Evolutionary conservation across 2,329 filamentous ascomycete species (phyloP), one percentile per base, ranked within the genome.

Genomic region (Aspergillus ustus): DNA sequence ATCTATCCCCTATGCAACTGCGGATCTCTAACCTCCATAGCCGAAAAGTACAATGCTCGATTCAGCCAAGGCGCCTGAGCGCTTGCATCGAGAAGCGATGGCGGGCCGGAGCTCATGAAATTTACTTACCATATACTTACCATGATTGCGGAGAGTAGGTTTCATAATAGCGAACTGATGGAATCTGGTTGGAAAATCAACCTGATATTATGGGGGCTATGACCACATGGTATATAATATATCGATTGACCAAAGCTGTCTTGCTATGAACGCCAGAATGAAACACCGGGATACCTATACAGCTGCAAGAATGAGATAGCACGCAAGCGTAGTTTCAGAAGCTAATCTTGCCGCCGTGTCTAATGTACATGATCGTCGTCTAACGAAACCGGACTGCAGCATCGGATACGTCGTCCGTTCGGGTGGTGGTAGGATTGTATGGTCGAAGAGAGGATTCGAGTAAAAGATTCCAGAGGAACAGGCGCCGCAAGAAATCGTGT

Each of bases 41-140:
- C 72, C 22, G 70, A 74, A 13, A 69, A 67, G 31, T 76, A 77
- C 58, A 69, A 64, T 37, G 70, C 71, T 40, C 71, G 73, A 1
- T 77, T 76, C 54, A 70, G 62, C 22, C 66, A 69, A 46, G 64
- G 66, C 15, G 59, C 52, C 19, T 62, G 52, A 37, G 17, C 19
- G n/a, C 20, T 8, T 19, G 11, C 28, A 22, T 17, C 15, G 22
- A 19, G n/a, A 25, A 4, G 17, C 28, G 25, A 25, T 29, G n/a
- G 13, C 49, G 5, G 19, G 13, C 2, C 11, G 34, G 3, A 11
- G 15, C 8, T 2, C 34, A 40, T 40, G 11, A 15, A 46, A 20
- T 40, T 25, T 53, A 28, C 34, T 20, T 19, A n/a, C 20, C n/a
- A 31, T 20, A 19, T 61, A 57, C 20, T 31, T 29, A 34, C 22